Percentiles rank a stretch among this genome's conserved stretches.
Evolutionary conservation across 2,329 filamentous ascomycete genomes (phyloP).

Genomic region (Stromatinia cepivora): DNA sequence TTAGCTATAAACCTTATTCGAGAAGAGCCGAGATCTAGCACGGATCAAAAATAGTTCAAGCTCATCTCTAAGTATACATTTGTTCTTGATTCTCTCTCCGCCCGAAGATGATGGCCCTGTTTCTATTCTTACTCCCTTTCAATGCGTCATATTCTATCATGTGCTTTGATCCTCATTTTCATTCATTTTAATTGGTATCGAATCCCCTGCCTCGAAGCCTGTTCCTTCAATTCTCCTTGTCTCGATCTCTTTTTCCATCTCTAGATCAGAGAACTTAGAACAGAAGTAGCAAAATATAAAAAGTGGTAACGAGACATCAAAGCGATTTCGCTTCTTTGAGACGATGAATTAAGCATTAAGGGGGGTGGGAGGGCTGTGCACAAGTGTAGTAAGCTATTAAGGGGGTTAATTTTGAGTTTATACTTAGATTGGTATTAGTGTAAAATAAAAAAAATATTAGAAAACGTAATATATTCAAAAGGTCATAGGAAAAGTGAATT

Average conservation of each 20-base stretch:
- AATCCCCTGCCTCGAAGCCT: no score
- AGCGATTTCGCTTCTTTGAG: background rate
- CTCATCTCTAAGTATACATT: no score
- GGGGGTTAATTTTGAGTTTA: background rate
- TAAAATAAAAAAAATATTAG: background rate
- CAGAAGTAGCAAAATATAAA: background rate
- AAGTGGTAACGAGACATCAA: background rate
- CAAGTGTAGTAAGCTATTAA: background rate
- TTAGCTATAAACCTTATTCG: background rate
- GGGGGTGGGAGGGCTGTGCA: background rate
- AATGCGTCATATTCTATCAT: background rate
- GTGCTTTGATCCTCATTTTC: background rate
- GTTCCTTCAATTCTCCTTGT: background rate
- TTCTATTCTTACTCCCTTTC: no score
- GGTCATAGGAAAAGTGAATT: no score
- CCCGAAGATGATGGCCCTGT: no score
- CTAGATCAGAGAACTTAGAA: no score
- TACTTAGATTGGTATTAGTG: background rate
- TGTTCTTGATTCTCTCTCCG: background rate
- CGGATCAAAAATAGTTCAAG: background rate
- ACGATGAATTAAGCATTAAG: background rate
- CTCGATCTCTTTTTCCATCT: background rate
- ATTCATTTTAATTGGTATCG: background rate
- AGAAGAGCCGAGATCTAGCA: background rate
- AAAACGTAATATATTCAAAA: background rate